phyloP scores from a whole-genome alignment of 2,329 filamentous ascomycete species.

The Botrytis tulipae region DNA sequence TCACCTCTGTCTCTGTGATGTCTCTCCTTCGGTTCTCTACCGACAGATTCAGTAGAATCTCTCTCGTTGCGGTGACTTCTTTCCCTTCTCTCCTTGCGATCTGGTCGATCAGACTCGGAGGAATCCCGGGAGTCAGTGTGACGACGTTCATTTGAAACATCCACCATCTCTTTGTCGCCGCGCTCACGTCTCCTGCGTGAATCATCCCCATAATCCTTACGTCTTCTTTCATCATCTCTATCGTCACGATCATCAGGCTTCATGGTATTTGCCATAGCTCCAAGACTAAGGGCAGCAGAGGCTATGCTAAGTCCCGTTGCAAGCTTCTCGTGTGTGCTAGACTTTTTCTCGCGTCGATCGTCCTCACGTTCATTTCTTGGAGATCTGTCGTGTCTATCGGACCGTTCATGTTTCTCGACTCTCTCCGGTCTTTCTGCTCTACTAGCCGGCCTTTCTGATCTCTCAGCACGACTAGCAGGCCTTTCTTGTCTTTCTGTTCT shows the following conservation, averaged over 20 bases:
- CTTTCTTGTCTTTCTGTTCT: constrained; percentile 21
- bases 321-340: constrained; percentile 33
- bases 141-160: constrained; percentile 30
- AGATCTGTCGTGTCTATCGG: constrained; percentile 25
- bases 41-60: constrained; percentile 29
- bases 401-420: constrained; percentile 22
- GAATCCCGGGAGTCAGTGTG: constrained; percentile 22
- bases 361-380: constrained; percentile 21
- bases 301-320: constrained; percentile 38
- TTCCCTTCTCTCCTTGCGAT: constrained; percentile 32
- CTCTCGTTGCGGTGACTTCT: constrained; percentile 28
- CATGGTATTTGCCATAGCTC: constrained; percentile 34
- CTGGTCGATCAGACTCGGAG: constrained; percentile 18
- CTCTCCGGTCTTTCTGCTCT: constrained; percentile 21
- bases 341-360: constrained; percentile 26
- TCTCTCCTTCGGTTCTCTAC: constrained; percentile 31
- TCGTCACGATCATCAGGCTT: constrained; percentile 35
- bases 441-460: constrained; percentile 5
- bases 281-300: constrained; percentile 37
- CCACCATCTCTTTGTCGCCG: constrained; percentile 30
- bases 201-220: constrained; percentile 36
- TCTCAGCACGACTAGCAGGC: neutral
- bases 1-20: constrained; percentile 29
- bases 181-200: constrained; percentile 31
- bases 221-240: constrained; percentile 30